Evolutionary conservation across 2,329 filamentous ascomycete species (phyloP).

Genomic region (Daldinia sp.): DNA sequence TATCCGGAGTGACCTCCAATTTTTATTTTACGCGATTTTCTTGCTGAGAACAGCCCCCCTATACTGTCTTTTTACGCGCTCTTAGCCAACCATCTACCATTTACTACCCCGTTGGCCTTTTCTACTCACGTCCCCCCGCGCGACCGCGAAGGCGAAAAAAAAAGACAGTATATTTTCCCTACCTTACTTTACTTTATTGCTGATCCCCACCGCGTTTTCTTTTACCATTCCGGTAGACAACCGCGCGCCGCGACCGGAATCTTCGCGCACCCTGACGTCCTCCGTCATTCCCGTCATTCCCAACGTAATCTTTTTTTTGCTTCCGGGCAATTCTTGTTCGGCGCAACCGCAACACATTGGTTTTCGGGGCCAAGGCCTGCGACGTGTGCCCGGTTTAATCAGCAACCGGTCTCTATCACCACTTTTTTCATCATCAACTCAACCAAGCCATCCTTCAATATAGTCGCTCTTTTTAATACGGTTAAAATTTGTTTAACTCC

Average conservation of each 20-base stretch:
- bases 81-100: conserved; percentile 44
- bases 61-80: conserved; percentile 44
- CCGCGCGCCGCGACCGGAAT: conserved; percentile 25
- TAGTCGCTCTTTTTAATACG: conserved; percentile 31
- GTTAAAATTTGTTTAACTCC: neutral
- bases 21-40: conserved; percentile 64
- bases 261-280: conserved; percentile 25
- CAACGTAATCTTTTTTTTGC: conserved; percentile 10
- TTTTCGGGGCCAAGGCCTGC: conserved; percentile 25
- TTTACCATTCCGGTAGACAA: conserved; percentile 15
- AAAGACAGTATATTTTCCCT: too few relatives aligned
- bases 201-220: conserved; percentile 32
- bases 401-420: conserved; percentile 5
- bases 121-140: conserved; percentile 48
- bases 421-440: conserved; percentile 17
- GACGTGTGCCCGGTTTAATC: conserved; percentile 34
- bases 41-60: conserved; percentile 56
- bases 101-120: conserved; percentile 51
- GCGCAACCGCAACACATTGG: conserved; percentile 24
- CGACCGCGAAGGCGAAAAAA: conserved; percentile 38
- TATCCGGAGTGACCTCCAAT: conserved; percentile 63
- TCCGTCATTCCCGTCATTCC: conserved; percentile 11
- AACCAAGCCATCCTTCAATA: neutral
- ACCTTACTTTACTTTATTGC: conserved; percentile 1
- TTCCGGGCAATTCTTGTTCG: conserved; percentile 12